Conservation (phyloP, 352 stramenopile species). For the Phytophthora lateralis region DNA sequence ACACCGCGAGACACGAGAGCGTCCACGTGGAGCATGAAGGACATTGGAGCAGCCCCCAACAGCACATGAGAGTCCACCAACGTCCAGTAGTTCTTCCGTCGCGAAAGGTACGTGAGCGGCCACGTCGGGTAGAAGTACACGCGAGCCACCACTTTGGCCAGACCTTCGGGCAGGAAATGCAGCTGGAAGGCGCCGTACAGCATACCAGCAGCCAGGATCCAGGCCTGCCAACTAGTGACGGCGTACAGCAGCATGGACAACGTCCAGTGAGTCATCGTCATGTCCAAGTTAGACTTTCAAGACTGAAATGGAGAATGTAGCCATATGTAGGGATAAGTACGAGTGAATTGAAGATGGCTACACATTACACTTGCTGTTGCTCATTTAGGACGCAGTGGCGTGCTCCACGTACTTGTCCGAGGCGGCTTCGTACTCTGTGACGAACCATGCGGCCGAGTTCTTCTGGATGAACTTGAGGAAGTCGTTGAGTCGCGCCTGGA, state of each 20-base stretch:
- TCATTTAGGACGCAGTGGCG: slow-evolving; percentile 23
- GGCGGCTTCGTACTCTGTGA: slow-evolving; percentile 65
- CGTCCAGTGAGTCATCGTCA: slow-evolving; percentile 21
- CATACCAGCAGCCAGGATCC: slow-evolving; percentile 15
- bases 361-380: slow-evolving; percentile 1
- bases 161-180: slow-evolving; percentile 77
- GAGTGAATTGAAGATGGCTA: slow-evolving; percentile 19
- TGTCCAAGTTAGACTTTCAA: slow-evolving; percentile 1
- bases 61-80: slow-evolving; percentile 93
- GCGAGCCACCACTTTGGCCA: slow-evolving; percentile 81
- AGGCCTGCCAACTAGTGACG: slow-evolving; percentile 35
- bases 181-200: slow-evolving; percentile 91
- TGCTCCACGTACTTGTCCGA: slow-evolving; percentile 65
- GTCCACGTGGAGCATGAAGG: slow-evolving; percentile 87
- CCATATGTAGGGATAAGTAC: slow-evolving; percentile 12
- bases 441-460: slow-evolving; percentile 69
- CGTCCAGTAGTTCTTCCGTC: slow-evolving; percentile 91
- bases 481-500: slow-evolving; percentile 78
- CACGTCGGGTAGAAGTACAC: slow-evolving; percentile 93
- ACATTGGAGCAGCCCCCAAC: slow-evolving; percentile 91
- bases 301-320: background rate
- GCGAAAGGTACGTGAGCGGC: slow-evolving; percentile 90
- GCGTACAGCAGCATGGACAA: slow-evolving; percentile 19
- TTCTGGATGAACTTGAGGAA: slow-evolving; percentile 88
- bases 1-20: slow-evolving; percentile 81